Percentiles rank a stretch among this genome's conserved stretches.
Evolutionary conservation across 305 asterid species (phyloP).

Genomic region (Fraxinus sp.): DNA sequence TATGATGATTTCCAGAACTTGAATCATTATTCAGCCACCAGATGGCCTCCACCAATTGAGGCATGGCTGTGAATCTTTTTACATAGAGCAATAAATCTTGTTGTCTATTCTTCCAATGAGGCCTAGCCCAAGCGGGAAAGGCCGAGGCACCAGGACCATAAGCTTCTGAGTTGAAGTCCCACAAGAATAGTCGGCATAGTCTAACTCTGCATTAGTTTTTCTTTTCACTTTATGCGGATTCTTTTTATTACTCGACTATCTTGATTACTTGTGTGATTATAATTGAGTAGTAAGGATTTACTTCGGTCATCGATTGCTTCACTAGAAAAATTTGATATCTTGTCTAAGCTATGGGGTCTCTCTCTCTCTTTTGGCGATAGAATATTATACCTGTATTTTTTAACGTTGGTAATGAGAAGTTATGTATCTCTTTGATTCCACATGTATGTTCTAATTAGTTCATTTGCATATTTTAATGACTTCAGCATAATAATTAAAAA

Average conservation of each 20-base stretch:
- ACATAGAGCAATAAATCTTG: background rate
- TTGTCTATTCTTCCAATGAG: background rate
- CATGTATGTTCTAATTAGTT: background rate
- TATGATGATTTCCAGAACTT: background rate
- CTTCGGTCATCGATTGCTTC: background rate
- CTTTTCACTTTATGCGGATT: background rate
- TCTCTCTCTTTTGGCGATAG: background rate
- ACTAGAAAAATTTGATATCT: background rate
- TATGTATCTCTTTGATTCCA: background rate
- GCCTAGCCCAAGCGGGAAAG: constrained; percentile 1
- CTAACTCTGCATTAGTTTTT: background rate
- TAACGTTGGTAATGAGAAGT: background rate
- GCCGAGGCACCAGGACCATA: background rate
- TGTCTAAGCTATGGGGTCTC: background rate
- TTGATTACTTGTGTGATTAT: background rate
- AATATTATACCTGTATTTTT: background rate
- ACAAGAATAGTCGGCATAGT: background rate
- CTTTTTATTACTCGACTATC: background rate
- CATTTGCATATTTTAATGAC: constrained; percentile 10
- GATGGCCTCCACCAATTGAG: background rate
- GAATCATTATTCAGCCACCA: background rate
- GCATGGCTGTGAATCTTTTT: background rate
- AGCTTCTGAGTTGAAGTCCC: background rate
- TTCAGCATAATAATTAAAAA: constrained; percentile 15
- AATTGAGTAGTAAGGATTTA: background rate